phyloP scores from a whole-genome alignment of 78 protist genomes.

The Dictyostelium discoideum region DNA sequence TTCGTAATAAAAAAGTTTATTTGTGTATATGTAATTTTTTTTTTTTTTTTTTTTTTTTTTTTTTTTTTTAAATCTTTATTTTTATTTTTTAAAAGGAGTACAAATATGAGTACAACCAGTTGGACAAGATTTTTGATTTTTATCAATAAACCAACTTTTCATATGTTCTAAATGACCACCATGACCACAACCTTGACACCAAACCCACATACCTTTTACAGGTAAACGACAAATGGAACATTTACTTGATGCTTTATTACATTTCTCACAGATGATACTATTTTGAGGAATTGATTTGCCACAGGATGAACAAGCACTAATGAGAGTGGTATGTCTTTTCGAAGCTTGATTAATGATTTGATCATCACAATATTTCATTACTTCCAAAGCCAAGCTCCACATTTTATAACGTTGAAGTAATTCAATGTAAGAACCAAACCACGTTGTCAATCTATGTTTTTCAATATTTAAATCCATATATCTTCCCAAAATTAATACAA shows the following conservation, averaged over 20 bases:
- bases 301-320: conserved; percentile 34
- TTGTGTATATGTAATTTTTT: background rate
- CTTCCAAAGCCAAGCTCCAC: conserved; percentile 56
- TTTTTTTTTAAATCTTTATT: background rate
- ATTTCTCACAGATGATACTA: conserved; percentile 47
- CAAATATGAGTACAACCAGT: conserved; percentile 85
- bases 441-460: background rate
- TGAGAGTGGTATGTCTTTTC: conserved; percentile 29
- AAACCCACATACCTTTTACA: conserved; percentile 74
- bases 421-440: conserved; percentile 53
- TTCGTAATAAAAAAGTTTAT: background rate
- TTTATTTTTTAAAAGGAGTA: background rate
- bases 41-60: background rate
- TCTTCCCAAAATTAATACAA: background rate
- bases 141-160: conserved; percentile 72
- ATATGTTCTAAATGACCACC: conserved; percentile 86
- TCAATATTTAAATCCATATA: conserved; percentile 2
- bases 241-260: conserved; percentile 2
- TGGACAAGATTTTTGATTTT: conserved; percentile 59
- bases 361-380: conserved; percentile 59
- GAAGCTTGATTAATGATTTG: background rate
- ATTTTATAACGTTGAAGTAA: conserved; percentile 60
- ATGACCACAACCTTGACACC: conserved; percentile 91
- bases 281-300: conserved; percentile 44
- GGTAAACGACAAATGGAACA: conserved; percentile 63